Base-by-base conservation (phyloP, 2,329 filamentous ascomycete species). In the Ophiostoma perfectum region DNA sequence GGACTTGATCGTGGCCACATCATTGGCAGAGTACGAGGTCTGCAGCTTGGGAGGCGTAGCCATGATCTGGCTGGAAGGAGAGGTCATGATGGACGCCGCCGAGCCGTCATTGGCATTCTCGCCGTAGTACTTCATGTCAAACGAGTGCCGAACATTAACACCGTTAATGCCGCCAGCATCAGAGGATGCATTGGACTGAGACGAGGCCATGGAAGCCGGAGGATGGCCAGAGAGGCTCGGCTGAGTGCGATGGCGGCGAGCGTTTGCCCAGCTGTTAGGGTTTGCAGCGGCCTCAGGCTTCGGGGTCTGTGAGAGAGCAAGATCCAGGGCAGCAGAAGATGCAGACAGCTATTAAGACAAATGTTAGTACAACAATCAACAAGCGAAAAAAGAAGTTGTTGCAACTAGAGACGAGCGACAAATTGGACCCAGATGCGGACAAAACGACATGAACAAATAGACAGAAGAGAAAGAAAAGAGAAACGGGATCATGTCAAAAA, bases 21-120 rank as follows among this genome's bases (percentile, higher is more conserved):
- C 93, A 77, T 90, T 95, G 67, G 92, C 88, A 9, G 95, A 97
- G 80, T 91, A 97, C 0, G 94, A 97, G 62, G 90, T 89, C 78
- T 93, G 91, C 69, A 97, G 79, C 81, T 91, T 92, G 42, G 89
- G 87, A 47, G 90, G 86, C 67, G 86, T 86, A 39, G 86, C 82
- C 77, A 90, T 84, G 70, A 78, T 78, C 70, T 84, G 81, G 69
- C 76, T 84, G 39, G 79, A 77, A 16, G 84, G 78, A 2, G 85
- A 80, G 41, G 83, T 78, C 71, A 83, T 80, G 65, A 79, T 75
- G 52, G 74, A 72, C n/a, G 76, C 72, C 64, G 82, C 82, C 42
- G 77, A 71, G 11, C 75, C 72, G 64, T 83, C 82, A 18, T 77
- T 73, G 3, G 77, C 73, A 71, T 74, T 79, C 62, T 86, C 84